These are phyloP conservation scores for Suillus variegatus DNA, from an alignment of 768 basidiomycete species.

Conservation along the genomic window DNA sequence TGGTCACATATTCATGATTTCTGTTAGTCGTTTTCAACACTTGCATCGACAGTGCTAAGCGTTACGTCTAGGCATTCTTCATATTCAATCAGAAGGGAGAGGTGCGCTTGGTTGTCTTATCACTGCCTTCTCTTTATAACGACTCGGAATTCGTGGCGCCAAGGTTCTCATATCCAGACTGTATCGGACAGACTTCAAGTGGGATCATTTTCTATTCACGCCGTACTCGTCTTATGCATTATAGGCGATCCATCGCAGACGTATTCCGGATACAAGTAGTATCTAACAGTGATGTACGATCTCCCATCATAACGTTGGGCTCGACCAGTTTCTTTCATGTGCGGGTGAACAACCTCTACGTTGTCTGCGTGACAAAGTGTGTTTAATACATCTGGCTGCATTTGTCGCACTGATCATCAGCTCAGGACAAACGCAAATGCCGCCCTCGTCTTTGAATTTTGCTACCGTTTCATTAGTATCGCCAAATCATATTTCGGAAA, in stretches of 20 bases:
- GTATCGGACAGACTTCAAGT: constrained; percentile 98
- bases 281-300: constrained; percentile 94
- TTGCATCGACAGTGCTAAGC: not conserved
- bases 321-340: constrained; percentile 99
- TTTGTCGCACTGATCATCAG: constrained; percentile 4
- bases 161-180: constrained; percentile 95
- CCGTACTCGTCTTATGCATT: constrained; percentile 4
- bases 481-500: constrained; percentile 97
- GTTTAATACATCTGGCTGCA: constrained; percentile 21
- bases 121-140: constrained; percentile 8
- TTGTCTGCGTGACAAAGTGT: constrained; percentile 95
- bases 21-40: constrained; percentile 35
- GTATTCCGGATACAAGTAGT: constrained; percentile 99
- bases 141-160: not conserved
- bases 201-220: constrained; percentile 28
- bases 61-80: constrained; percentile 82
- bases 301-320: constrained; percentile 95
- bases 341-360: constrained; percentile 90
- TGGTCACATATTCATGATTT: constrained; percentile 40
- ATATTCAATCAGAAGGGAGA: constrained; percentile 99
- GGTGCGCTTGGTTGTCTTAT: constrained; percentile 47
- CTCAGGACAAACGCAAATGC: constrained; percentile 93
- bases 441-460: constrained; percentile 96
- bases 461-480: constrained; percentile 95
- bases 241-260: constrained; percentile 92